Conservation (phyloP, 345 rosid genomes). For the Populus ilicifolia region DNA sequence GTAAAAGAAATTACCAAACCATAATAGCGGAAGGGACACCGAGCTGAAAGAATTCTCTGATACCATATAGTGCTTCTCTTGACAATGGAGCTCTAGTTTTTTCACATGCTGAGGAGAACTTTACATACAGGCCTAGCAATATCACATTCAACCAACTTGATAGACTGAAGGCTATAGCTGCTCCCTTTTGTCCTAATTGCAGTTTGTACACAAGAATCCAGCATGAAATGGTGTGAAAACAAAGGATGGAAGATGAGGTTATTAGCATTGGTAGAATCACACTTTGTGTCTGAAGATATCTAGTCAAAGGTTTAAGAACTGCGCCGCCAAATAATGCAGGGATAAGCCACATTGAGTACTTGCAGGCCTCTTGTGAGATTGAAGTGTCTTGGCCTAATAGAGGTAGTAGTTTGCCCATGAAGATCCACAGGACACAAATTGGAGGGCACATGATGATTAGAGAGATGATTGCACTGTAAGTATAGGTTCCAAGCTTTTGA, state of each 20-base stretch:
- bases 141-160: slow-evolving; percentile 19
- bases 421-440: slow-evolving; percentile 16
- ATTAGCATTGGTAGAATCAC: slow-evolving; percentile 16
- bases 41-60: slow-evolving; percentile 8
- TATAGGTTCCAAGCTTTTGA: slow-evolving; percentile 20
- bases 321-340: slow-evolving; percentile 20
- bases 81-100: slow-evolving; percentile 16
- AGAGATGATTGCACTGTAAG: slow-evolving; percentile 17
- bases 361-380: slow-evolving; percentile 13
- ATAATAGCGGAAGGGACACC: slow-evolving; percentile 22
- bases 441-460: slow-evolving; percentile 5
- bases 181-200: slow-evolving; percentile 10
- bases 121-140: not conserved
- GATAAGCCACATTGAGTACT: slow-evolving; percentile 16
- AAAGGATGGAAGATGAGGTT: not conserved
- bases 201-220: slow-evolving; percentile 7
- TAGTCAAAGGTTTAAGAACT: slow-evolving; percentile 16
- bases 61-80: not conserved
- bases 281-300: slow-evolving; percentile 21
- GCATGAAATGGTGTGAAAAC: slow-evolving; percentile 3
- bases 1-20: slow-evolving; percentile 15
- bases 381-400: slow-evolving; percentile 12
- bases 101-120: slow-evolving; percentile 8
- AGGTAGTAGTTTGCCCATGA: slow-evolving; percentile 11
- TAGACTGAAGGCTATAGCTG: slow-evolving; percentile 14